phyloP scores from a whole-genome alignment of 1,139 yeast species.

The Protomyces arabidopsidicola region DNA sequence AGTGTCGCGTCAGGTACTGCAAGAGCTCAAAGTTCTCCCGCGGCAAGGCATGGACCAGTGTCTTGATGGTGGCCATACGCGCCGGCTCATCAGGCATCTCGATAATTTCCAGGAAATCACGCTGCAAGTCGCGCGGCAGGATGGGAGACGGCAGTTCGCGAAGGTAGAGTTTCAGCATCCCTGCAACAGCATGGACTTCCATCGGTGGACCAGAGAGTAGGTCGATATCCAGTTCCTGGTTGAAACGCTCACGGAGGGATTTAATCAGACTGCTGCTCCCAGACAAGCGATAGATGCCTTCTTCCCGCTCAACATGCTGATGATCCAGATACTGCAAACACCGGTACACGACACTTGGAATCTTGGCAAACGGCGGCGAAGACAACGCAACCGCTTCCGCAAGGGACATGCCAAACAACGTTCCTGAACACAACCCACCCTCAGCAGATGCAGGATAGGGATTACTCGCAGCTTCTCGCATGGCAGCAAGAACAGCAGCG shows the following conservation, averaged over 20 bases:
- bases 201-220: conserved; percentile 42
- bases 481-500: background rate
- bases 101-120: conserved; percentile 39
- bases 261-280: conserved; percentile 82
- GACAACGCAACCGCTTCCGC: conserved; percentile 50
- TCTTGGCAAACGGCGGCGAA: conserved; percentile 35
- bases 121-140: conserved; percentile 51
- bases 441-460: background rate
- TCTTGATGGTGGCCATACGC: conserved; percentile 39
- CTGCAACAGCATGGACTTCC: conserved; percentile 63
- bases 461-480: conserved; percentile 21
- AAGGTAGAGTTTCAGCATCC: conserved; percentile 66
- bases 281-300: conserved; percentile 84
- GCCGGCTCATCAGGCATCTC: conserved; percentile 38
- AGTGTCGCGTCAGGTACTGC: conserved; percentile 60
- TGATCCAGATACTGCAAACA: conserved; percentile 66
- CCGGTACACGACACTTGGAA: conserved; percentile 75
- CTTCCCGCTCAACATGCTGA: conserved; percentile 73
- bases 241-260: conserved; percentile 63
- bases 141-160: conserved; percentile 65
- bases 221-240: conserved; percentile 60
- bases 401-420: conserved; percentile 64
- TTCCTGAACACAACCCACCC: background rate
- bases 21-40: conserved; percentile 56
- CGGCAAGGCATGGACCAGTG: conserved; percentile 44